Percentiles rank a stretch among this genome's conserved stretches.
phyloP scores from a whole-genome alignment of 805 yeast species.

The Starmerella scarabaei region DNA sequence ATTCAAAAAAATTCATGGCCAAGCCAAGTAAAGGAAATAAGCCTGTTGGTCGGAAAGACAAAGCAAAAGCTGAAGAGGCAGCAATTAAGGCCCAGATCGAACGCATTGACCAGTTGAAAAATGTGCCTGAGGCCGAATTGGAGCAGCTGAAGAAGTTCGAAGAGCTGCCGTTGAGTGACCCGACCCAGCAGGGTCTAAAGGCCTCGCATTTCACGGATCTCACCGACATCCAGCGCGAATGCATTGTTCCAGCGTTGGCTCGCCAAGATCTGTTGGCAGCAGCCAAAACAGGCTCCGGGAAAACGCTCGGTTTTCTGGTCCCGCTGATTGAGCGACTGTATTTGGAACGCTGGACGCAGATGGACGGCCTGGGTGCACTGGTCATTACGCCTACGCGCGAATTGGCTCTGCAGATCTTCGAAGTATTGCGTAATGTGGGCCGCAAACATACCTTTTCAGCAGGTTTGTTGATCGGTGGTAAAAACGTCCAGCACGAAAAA shows the following conservation, averaged over 20 bases:
- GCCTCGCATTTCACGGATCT: slow-evolving; percentile 65
- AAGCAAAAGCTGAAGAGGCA: slow-evolving; percentile 6
- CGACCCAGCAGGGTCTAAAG: slow-evolving; percentile 57
- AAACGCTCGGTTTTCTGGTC: slow-evolving; percentile 72
- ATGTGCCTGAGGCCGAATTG: slow-evolving; percentile 3
- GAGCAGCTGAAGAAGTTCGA: slow-evolving; percentile 40
- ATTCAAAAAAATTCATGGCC: neutral
- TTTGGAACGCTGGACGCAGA: slow-evolving; percentile 61
- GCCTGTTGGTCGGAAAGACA: slow-evolving; percentile 5
- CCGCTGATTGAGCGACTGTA: slow-evolving; percentile 55
- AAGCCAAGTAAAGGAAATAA: slow-evolving; percentile 1
- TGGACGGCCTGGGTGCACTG: slow-evolving; percentile 80
- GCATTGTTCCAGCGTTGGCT: slow-evolving; percentile 64
- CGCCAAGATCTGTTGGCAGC: slow-evolving; percentile 76
- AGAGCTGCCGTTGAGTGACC: slow-evolving; percentile 62
- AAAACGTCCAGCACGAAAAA: slow-evolving; percentile 67
- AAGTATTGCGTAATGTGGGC: slow-evolving; percentile 74
- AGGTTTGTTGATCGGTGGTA: slow-evolving; percentile 87
- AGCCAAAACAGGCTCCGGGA: slow-evolving; percentile 85
- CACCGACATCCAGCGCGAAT: slow-evolving; percentile 74
- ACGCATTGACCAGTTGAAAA: slow-evolving; percentile 7
- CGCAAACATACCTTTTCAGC: slow-evolving; percentile 64
- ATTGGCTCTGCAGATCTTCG: slow-evolving; percentile 79
- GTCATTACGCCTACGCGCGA: slow-evolving; percentile 89
- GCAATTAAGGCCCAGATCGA: slow-evolving; percentile 7